phyloP scores from a whole-genome alignment of 108 stramenopile species.

The Mayamaea pseudoterrestris region DNA sequence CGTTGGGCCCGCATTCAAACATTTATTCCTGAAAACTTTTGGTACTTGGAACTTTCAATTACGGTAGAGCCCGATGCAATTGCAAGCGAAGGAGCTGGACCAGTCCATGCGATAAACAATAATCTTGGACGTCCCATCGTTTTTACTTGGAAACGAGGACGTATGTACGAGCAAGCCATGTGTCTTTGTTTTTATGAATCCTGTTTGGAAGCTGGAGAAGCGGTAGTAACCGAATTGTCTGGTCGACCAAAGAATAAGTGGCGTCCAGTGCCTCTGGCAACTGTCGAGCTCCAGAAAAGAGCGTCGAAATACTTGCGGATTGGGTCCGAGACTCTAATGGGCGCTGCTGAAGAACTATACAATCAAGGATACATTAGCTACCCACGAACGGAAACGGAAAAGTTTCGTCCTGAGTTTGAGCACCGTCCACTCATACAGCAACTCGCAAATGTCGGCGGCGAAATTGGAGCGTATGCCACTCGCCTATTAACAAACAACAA shows the following conservation, averaged over 20 bases:
- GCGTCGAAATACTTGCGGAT: constrained; percentile 82
- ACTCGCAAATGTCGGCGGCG: constrained; percentile 39
- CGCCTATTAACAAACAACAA: constrained; percentile 43
- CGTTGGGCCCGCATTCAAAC: constrained; percentile 89
- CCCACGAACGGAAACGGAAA: constrained; percentile 96
- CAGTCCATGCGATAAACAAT: constrained; percentile 4
- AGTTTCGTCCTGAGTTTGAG: constrained; percentile 84
- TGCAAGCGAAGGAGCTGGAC: not conserved
- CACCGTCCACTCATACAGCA: constrained; percentile 61
- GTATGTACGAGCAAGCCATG: constrained; percentile 78
- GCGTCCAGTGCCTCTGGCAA: constrained; percentile 90
- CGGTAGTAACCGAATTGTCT: constrained; percentile 54
- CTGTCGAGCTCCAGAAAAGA: constrained; percentile 96
- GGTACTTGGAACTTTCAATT: constrained; percentile 62
- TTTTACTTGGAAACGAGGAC: constrained; percentile 81
- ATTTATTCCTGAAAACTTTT: constrained; percentile 91
- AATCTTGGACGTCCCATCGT: constrained; percentile 28
- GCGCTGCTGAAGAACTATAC: constrained; percentile 91
- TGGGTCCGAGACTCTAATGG: constrained; percentile 84
- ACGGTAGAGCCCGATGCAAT: not conserved
- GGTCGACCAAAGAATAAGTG: constrained; percentile 78
- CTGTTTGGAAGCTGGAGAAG: constrained; percentile 75
- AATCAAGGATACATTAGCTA: constrained; percentile 89
- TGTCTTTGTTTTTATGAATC: constrained; percentile 68
- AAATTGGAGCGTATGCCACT: constrained; percentile 50